These are phyloP conservation scores for Xerocomellus amylosporus DNA, from an alignment of 768 basidiomycete species.

Conservation along the genomic window DNA sequence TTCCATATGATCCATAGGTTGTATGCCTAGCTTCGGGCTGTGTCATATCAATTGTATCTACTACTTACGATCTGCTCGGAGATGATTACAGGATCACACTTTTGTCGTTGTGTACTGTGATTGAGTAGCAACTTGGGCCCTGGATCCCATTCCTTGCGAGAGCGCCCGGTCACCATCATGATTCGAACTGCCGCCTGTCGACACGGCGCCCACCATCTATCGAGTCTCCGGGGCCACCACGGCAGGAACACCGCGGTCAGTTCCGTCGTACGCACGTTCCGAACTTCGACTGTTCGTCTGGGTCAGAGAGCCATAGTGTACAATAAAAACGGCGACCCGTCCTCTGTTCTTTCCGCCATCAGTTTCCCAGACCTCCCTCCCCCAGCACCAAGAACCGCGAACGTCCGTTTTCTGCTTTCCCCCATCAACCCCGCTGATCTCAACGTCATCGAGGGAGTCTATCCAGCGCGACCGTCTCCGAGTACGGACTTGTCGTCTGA, in stretches of 20 bases:
- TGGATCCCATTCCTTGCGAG: too few species aligned
- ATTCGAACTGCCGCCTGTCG: background rate
- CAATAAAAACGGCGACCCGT: conserved; percentile 55
- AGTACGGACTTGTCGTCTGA: conserved; percentile 35
- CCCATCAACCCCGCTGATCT: conserved; percentile 83
- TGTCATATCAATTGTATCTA: conserved; percentile 17
- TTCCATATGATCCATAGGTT: conserved; percentile 14
- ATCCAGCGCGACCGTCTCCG: conserved; percentile 59
- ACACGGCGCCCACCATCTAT: background rate
- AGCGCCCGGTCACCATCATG: background rate
- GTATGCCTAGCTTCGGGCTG: conserved; percentile 22
- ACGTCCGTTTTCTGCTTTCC: conserved; percentile 64
- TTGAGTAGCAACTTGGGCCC: too few species aligned
- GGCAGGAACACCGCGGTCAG: background rate
- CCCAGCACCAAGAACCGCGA: conserved; percentile 56
- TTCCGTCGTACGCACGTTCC: conserved; percentile 22
- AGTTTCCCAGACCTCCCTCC: conserved; percentile 51
- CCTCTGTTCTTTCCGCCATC: conserved; percentile 53
- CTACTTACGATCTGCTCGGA: background rate
- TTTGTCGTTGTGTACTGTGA: too few species aligned
- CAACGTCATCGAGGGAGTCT: conserved; percentile 81
- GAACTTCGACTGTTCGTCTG: conserved; percentile 28
- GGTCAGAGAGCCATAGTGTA: conserved; percentile 68
- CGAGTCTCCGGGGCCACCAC: background rate
- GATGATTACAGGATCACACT: too few species aligned